Conservation (phyloP, 768 basidiomycete genomes). For the Pleurotus eryngii region DNA sequence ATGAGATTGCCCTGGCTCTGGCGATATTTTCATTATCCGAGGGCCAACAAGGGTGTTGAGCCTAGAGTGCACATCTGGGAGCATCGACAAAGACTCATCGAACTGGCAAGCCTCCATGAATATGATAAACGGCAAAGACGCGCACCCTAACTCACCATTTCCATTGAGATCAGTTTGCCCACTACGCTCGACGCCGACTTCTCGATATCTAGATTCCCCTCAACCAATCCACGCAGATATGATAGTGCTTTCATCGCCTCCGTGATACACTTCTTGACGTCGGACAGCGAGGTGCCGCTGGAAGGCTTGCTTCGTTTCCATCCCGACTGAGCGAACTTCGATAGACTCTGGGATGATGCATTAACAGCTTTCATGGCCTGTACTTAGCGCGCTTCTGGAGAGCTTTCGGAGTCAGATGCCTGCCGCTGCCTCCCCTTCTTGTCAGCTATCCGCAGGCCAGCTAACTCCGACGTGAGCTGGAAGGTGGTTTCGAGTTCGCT, state of each 20-base stretch:
- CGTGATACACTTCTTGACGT: conserved; percentile 31
- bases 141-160: conserved; percentile 54
- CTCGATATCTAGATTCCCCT: conserved; percentile 63
- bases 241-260: conserved; percentile 43
- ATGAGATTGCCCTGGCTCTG: conserved; percentile 16
- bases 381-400: conserved; percentile 34
- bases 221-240: conserved; percentile 40
- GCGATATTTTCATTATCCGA: conserved; percentile 4
- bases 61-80: conserved; percentile 44
- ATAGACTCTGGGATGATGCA: conserved; percentile 53
- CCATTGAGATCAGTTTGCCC: conserved; percentile 63
- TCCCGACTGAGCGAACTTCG: conserved; percentile 49
- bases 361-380: conserved; percentile 66
- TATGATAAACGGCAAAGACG: not conserved
- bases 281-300: conserved; percentile 22
- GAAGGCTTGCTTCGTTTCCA: conserved; percentile 43
- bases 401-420: not conserved
- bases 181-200: conserved; percentile 65
- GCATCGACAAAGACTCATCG: conserved; percentile 42
- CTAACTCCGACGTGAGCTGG: not conserved
- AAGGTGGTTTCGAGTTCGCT: not conserved
- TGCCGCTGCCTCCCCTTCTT: conserved; percentile 7
- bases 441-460: conserved; percentile 3
- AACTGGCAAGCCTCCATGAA: conserved; percentile 34
- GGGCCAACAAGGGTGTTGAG: conserved; percentile 29